Evolutionary conservation across 805 yeast genomes (phyloP), one percentile per base, ranked within the genome.

Genomic region (Diddensiella santjacobensis): DNA sequence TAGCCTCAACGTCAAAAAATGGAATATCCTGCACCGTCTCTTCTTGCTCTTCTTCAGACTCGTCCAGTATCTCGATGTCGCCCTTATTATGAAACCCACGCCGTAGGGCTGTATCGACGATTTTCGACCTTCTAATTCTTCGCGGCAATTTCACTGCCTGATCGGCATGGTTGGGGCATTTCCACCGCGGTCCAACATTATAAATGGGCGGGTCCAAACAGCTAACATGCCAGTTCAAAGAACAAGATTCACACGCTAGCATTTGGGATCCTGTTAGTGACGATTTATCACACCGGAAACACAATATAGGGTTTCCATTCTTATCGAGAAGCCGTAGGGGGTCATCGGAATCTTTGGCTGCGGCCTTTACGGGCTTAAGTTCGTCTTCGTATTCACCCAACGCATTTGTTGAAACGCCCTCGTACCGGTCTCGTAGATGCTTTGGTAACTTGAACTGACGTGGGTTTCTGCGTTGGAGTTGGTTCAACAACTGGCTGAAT

Each of bases 181-280:
- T 81, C 98, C 96, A 91, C 64, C 83, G 86, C 40, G 73, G 72
- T 1, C 93, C 95, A 39, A 86, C 62, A 36, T 83, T 80, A 58
- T 87, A 87, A 17, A 83, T 78, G 1, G 96, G 95, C 1, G 87
- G 85, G 44, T 76, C 72, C 13, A 90, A 66, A 65, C 98, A 90
- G 66, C 91, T 96, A 41, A 90, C 66, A 67, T 90, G 98, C 95
- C 95, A 90, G 15, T 81, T 76, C 2, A 84, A 70, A 0, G 83
- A 72, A 65, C 98, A 90, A 59, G 83, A 85, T 59, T 88, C 96
- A 65, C 98, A 90, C 48, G 78, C 79, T 13, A 82, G 76, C 17
- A 90, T 71, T 30, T 77, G 72, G 42, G 75, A 71, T 38, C 79
- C 75, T 18, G 70, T 66, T 45, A 84, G 67, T 0, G 88, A 93